phyloP scores from a whole-genome alignment of 1,139 yeast genomes.

The Saccharomyces hybrid region DNA sequence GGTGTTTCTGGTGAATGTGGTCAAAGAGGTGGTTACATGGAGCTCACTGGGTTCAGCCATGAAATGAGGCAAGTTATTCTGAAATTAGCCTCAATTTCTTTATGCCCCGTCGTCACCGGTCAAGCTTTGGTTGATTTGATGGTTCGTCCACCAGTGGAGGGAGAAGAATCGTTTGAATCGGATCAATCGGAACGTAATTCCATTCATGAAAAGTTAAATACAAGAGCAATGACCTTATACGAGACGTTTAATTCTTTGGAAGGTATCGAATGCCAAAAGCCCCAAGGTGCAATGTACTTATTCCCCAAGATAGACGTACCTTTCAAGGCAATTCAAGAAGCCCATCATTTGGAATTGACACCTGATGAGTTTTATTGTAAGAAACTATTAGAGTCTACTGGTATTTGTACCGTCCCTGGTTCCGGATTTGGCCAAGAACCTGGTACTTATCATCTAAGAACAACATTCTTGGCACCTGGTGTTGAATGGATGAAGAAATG shows the following conservation, averaged over 20 bases:
- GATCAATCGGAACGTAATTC: conserved; percentile 54
- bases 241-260: conserved; percentile 68
- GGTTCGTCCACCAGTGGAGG: conserved; percentile 81
- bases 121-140: conserved; percentile 87
- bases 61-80: conserved; percentile 64
- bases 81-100: conserved; percentile 80
- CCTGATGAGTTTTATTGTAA: conserved; percentile 87
- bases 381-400: conserved; percentile 76
- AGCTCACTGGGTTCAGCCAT: conserved; percentile 66
- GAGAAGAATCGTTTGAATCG: conserved; percentile 65
- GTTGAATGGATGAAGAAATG: conserved; percentile 75
- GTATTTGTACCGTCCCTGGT: conserved; percentile 96
- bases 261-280: conserved; percentile 76
- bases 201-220: conserved; percentile 54
- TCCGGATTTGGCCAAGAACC: conserved; percentile 90
- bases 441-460: conserved; percentile 85
- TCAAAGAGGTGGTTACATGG: conserved; percentile 98
- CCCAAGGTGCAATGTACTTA: conserved; percentile 95
- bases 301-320: conserved; percentile 74
- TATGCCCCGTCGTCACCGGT: conserved; percentile 92
- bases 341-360: conserved; percentile 46
- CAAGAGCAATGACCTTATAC: conserved; percentile 58
- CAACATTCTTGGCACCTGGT: conserved; percentile 95
- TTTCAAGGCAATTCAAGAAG: conserved; percentile 52
- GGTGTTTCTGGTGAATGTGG: conserved; percentile 98